Percentiles rank a stretch among this genome's conserved stretches.
These are phyloP conservation scores for Barnettozyma californica DNA, from an alignment of 805 yeast species.

Conservation along the genomic window DNA sequence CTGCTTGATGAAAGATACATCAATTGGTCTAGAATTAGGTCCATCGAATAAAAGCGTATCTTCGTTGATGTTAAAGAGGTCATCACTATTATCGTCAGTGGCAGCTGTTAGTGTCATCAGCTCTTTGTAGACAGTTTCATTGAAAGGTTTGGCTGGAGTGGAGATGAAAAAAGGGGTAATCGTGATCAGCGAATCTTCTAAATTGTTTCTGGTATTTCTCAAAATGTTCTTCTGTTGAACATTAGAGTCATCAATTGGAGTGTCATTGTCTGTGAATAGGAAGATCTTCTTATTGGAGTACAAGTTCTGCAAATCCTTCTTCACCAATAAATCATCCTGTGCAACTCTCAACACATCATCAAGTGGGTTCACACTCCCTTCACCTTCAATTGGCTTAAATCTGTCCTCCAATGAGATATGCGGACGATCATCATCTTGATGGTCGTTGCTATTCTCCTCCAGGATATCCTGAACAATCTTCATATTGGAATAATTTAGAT, in stretches of 20 bases:
- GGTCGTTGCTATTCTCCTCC: slow-evolving; percentile 33
- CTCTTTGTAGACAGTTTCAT: slow-evolving; percentile 47
- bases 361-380: slow-evolving; percentile 27
- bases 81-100: slow-evolving; percentile 15
- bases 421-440: slow-evolving; percentile 10
- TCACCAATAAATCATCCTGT: slow-evolving; percentile 48
- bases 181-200: slow-evolving; percentile 45
- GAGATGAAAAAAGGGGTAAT: slow-evolving; percentile 63
- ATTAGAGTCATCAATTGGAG: slow-evolving; percentile 47
- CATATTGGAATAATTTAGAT: slow-evolving; percentile 53
- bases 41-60: slow-evolving; percentile 28
- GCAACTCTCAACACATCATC: slow-evolving; percentile 43
- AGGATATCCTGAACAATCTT: slow-evolving; percentile 47
- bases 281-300: slow-evolving; percentile 58
- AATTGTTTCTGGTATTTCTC: slow-evolving; percentile 54
- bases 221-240: slow-evolving; percentile 39
- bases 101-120: slow-evolving; percentile 34
- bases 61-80: slow-evolving; percentile 8
- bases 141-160: slow-evolving; percentile 32
- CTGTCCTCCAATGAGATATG: slow-evolving; percentile 24
- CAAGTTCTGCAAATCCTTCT: slow-evolving; percentile 33
- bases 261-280: slow-evolving; percentile 70
- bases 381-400: slow-evolving; percentile 26
- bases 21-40: slow-evolving; percentile 38
- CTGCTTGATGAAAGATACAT: slow-evolving; percentile 38